A percentile compares a stretch with the other conserved stretches of the same genome.
phyloP scores from a whole-genome alignment of 2,329 filamentous ascomycete genomes.

The Ilyonectria robusta region DNA sequence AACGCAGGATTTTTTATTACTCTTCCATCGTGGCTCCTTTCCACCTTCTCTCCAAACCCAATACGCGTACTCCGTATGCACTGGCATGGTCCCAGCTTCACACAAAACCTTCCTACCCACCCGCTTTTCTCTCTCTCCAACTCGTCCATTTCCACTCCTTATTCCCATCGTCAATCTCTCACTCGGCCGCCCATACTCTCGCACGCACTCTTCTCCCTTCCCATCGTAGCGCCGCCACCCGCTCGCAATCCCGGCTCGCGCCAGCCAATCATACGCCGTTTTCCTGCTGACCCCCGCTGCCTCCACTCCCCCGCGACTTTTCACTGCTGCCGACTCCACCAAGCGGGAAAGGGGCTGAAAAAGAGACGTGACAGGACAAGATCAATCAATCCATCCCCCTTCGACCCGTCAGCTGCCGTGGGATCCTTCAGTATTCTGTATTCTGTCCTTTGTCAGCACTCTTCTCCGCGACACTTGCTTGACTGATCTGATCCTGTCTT shows the following conservation, averaged over 20 bases:
- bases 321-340: conserved; percentile 12
- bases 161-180: conserved; percentile 9
- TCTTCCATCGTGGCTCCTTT: no score
- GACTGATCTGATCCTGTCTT: not conserved
- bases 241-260: conserved; percentile 7
- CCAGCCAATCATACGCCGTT: conserved; percentile 19
- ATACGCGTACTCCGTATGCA: no score
- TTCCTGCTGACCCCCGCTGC: conserved; percentile 17
- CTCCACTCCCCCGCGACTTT: conserved; percentile 18
- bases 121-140: no score
- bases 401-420: conserved; percentile 18
- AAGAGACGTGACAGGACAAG: conserved; percentile 5
- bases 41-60: not conserved
- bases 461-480: not conserved
- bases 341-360: conserved; percentile 21
- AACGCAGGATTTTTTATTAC: not conserved
- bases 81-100: no score
- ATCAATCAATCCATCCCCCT: conserved; percentile 10
- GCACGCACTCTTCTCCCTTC: conserved; percentile 1
- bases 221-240: conserved; percentile 14
- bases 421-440: not conserved
- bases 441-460: conserved; percentile 5
- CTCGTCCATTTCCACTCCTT: no score
- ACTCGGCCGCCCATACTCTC: not conserved
- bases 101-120: no score